Conservation (phyloP, 2,329 filamentous ascomycete species). For the Calonectria crousiana region DNA sequence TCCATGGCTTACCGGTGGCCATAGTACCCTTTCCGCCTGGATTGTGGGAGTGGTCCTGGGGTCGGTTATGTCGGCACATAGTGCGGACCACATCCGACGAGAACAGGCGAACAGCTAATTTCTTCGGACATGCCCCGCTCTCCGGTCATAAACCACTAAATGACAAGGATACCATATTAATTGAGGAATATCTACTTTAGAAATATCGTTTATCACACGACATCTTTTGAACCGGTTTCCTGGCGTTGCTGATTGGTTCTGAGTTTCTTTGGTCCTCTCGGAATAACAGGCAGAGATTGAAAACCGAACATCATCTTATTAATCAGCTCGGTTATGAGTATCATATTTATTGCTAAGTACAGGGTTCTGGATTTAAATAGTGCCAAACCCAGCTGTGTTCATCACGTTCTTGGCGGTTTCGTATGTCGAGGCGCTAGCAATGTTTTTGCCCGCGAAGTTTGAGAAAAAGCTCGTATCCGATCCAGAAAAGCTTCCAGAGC, state of each 20-base stretch:
- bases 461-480: slow-evolving; percentile 59
- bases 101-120: not conserved
- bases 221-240: not conserved
- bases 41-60: not conserved
- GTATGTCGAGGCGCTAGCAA: slow-evolving; percentile 56
- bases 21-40: not conserved
- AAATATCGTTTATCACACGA: not conserved
- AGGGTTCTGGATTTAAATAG: slow-evolving; percentile 42
- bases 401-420: slow-evolving; percentile 49
- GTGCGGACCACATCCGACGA: not conserved
- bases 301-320: not conserved
- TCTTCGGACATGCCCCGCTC: not conserved
- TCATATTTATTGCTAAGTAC: not conserved
- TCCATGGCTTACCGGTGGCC: not conserved
- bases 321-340: no score
- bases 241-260: not conserved
- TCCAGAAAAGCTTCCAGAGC: slow-evolving; percentile 50
- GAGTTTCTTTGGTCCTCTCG: not conserved
- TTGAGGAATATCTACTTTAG: not conserved
- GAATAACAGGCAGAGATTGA: not conserved
- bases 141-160: no score
- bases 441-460: slow-evolving; percentile 63
- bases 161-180: not conserved
- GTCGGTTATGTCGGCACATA: not conserved
- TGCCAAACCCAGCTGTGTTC: slow-evolving; percentile 57